Conservation (phyloP, 2,329 filamentous ascomycete genomes). For the Cytospora paraplurivora region DNA sequence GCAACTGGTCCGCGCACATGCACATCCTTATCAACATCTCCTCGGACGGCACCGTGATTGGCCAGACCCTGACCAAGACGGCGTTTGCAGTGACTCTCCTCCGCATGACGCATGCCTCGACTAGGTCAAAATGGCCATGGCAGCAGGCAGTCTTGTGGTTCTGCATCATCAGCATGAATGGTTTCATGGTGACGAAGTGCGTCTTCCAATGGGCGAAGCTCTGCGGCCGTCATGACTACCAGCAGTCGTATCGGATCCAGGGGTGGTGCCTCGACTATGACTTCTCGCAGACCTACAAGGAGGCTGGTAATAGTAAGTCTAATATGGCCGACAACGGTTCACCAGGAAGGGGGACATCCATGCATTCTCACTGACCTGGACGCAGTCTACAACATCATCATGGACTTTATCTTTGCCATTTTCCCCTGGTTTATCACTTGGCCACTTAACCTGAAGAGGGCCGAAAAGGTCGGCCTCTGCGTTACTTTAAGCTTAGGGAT, state of each 20-base stretch:
- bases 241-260: slow-evolving; percentile 48
- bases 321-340: background rate
- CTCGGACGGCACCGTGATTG: slow-evolving; percentile 42
- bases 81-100: slow-evolving; percentile 43
- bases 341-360: background rate
- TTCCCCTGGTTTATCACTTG: slow-evolving; percentile 55
- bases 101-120: slow-evolving; percentile 40
- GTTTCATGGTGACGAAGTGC: slow-evolving; percentile 50
- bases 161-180: slow-evolving; percentile 52
- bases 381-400: slow-evolving; percentile 54
- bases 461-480: slow-evolving; percentile 53
- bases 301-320: slow-evolving; percentile 51
- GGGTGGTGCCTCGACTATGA: slow-evolving; percentile 46
- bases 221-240: slow-evolving; percentile 45
- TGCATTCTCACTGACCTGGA: background rate
- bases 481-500: slow-evolving; percentile 54
- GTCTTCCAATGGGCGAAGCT: slow-evolving; percentile 53
- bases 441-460: slow-evolving; percentile 48
- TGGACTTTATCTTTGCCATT: slow-evolving; percentile 53
- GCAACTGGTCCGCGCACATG: slow-evolving; percentile 54
- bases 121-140: slow-evolving; percentile 39
- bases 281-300: slow-evolving; percentile 49
- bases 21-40: slow-evolving; percentile 53
- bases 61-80: slow-evolving; percentile 42
- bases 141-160: slow-evolving; percentile 49